phyloP scores from a whole-genome alignment of 2,329 filamentous ascomycete genomes.

The Aspergillus glaucus region DNA sequence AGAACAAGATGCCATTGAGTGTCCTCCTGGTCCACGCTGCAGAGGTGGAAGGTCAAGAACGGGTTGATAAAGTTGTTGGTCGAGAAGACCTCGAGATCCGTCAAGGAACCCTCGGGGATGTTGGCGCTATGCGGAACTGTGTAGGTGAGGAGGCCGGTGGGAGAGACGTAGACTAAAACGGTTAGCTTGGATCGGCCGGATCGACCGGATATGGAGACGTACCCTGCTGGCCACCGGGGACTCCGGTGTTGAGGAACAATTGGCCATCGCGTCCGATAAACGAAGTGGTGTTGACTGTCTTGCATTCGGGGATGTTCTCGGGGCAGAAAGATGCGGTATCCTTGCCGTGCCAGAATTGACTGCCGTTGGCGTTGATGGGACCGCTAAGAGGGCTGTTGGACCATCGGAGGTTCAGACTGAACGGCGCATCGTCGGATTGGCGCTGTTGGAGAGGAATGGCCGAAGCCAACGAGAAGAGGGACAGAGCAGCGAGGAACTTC shows the following conservation, averaged over 20 bases:
- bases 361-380: constrained; percentile 1
- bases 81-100: neutral
- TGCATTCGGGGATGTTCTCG: constrained; percentile 1
- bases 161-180: constrained; percentile 3
- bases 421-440: constrained; percentile 1
- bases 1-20: constrained; percentile 1
- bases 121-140: constrained; percentile 2
- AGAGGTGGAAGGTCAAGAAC: constrained; percentile 4
- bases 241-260: constrained; percentile 3
- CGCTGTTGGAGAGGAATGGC: neutral
- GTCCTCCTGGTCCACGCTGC: neutral
- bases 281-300: neutral
- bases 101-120: constrained; percentile 2
- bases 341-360: constrained; percentile 3
- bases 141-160: constrained; percentile 2
- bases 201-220: neutral
- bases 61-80: constrained; percentile 2
- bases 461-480: neutral
- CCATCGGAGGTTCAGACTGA: constrained; percentile 7
- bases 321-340: constrained; percentile 1
- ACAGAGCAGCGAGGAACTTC: neutral
- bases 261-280: constrained; percentile 1
- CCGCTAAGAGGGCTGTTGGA: constrained; percentile 4
- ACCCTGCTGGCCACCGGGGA: constrained; percentile 7
- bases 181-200: neutral